These are phyloP conservation scores for Lactarius pseudohatsudake DNA, from an alignment of 768 basidiomycete species.

Conservation along the genomic window DNA sequence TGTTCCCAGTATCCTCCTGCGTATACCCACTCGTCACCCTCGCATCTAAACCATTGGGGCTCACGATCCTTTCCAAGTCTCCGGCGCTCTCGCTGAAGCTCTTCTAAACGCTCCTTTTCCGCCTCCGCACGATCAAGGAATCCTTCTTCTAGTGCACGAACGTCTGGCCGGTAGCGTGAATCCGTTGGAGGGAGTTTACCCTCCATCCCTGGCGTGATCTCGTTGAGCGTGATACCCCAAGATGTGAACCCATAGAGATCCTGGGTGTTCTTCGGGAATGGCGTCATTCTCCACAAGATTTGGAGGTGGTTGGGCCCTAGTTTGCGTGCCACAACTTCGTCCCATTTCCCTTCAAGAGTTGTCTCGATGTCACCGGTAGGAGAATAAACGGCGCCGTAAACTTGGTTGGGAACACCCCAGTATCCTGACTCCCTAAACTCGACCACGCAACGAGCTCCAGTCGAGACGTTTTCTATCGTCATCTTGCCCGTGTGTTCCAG, in stretches of 20 bases:
- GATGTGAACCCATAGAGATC: slow-evolving; percentile 83
- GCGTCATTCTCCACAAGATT: slow-evolving; percentile 73
- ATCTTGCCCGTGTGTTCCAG: slow-evolving; percentile 83
- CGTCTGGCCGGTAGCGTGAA: slow-evolving; percentile 78
- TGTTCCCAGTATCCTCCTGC: slow-evolving; percentile 83
- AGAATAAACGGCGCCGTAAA: slow-evolving; percentile 60
- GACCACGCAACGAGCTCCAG: slow-evolving; percentile 59
- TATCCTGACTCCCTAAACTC: slow-evolving; percentile 88
- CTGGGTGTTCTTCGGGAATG: slow-evolving; percentile 68
- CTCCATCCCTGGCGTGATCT: slow-evolving; percentile 65
- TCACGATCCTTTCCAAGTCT: slow-evolving; percentile 54
- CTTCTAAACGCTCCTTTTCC: slow-evolving; percentile 72
- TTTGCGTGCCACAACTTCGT: slow-evolving; percentile 72
- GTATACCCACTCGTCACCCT: slow-evolving; percentile 72
- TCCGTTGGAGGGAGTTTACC: slow-evolving; percentile 75
- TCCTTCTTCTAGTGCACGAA: slow-evolving; percentile 80
- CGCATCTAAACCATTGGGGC: slow-evolving; percentile 76
- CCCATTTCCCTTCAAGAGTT: slow-evolving; percentile 87
- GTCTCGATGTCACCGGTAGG: slow-evolving; percentile 53
- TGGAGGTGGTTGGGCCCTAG: slow-evolving; percentile 67
- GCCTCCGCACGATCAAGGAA: slow-evolving; percentile 66
- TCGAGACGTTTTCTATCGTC: slow-evolving; percentile 63
- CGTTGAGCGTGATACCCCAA: slow-evolving; percentile 79
- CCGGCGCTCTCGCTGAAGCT: slow-evolving; percentile 72
- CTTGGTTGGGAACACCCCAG: slow-evolving; percentile 75